Base-by-base conservation (phyloP, 441 rosid species). In the Arabidopsis hybrid region DNA sequence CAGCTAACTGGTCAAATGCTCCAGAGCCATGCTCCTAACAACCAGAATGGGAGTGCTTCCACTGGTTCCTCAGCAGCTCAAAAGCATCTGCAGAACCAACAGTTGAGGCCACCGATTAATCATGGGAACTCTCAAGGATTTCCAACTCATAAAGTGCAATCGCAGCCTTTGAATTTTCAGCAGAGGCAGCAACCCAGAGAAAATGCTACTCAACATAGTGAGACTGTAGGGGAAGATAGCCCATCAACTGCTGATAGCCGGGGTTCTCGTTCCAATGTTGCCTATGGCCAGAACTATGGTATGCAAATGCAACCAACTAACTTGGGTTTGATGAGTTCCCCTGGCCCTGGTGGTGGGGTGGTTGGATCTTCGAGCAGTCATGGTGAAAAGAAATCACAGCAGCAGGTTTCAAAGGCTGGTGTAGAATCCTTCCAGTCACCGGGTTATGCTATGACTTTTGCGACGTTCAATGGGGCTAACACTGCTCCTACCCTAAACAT, bases 401-500 rank as follows among this genome's bases (percentile, higher is more conserved):
- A 85, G 69, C 87, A 78, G 71, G 77, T 78, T 47, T 78, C 90
- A 8, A 89, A 83, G 75, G 76, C 88, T 47, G 93, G 90, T 46
- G 79, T 73, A 39, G 99, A 93, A 61, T 73, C 90, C 9, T 75
- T 85, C 11, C 76, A 73, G 1, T 81, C 97, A 45, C 98, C 84
- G 76, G 86, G 97, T 70, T 91, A 89, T 85, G 95, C 98, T 21
- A 83, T 95, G 97, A 85, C 99, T 14, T 90, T 91, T 83, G 82
- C 91, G 17, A 79, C 97, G 45, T 80, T 89, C 31, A 90, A 82
- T 77, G 94, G 95, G 57, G 79, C 88, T 14, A 76, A 73, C 8
- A 13, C 84, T 64, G 70, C 83, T 69, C 80, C 88, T 21, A 75
- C 87, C 63, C 72, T 90, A 36, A 96, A 93, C 77, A 83, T 91